Conservation (phyloP, 352 stramenopile genomes). For the Phytophthora chlamydospora region DNA sequence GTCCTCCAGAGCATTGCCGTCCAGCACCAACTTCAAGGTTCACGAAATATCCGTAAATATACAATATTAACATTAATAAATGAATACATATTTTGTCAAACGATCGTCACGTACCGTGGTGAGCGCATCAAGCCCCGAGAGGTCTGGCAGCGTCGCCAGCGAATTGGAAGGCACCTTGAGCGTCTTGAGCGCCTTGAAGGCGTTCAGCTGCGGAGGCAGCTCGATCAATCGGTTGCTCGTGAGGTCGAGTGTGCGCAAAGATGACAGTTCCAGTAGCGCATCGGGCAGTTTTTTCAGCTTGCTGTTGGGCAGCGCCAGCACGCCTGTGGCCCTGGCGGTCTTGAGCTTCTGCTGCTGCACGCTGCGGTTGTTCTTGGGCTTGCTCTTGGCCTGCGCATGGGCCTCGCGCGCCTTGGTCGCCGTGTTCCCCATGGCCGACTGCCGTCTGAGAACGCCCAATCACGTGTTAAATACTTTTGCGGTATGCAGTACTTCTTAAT, state of each 20-base stretch:
- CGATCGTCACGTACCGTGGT: slow-evolving; percentile 51
- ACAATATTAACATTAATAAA: background rate
- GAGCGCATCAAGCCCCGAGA: slow-evolving; percentile 69
- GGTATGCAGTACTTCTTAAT: too few species aligned
- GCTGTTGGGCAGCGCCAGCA: slow-evolving; percentile 72
- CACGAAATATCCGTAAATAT: background rate
- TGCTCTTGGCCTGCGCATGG: slow-evolving; percentile 73
- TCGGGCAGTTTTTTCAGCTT: slow-evolving; percentile 80
- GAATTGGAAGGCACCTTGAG: slow-evolving; percentile 76
- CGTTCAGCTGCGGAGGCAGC: slow-evolving; percentile 45
- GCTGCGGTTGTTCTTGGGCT: slow-evolving; percentile 78
- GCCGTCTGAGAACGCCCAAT: background rate
- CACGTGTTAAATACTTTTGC: too few species aligned
- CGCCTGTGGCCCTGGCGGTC: slow-evolving; percentile 57
- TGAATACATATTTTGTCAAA: slow-evolving; percentile 10
- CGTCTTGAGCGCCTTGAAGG: slow-evolving; percentile 64
- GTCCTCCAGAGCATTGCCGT: slow-evolving; percentile 71
- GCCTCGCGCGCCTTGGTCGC: slow-evolving; percentile 73
- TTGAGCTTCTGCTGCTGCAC: slow-evolving; percentile 85
- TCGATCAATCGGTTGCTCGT: slow-evolving; percentile 68
- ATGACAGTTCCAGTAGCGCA: slow-evolving; percentile 56
- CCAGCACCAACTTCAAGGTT: slow-evolving; percentile 62
- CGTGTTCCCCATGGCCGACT: slow-evolving; percentile 58
- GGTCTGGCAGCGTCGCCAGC: slow-evolving; percentile 61
- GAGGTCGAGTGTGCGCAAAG: slow-evolving; percentile 75